Base-by-base conservation (phyloP, 345 rosid species). In the Heritiera fomes region DNA sequence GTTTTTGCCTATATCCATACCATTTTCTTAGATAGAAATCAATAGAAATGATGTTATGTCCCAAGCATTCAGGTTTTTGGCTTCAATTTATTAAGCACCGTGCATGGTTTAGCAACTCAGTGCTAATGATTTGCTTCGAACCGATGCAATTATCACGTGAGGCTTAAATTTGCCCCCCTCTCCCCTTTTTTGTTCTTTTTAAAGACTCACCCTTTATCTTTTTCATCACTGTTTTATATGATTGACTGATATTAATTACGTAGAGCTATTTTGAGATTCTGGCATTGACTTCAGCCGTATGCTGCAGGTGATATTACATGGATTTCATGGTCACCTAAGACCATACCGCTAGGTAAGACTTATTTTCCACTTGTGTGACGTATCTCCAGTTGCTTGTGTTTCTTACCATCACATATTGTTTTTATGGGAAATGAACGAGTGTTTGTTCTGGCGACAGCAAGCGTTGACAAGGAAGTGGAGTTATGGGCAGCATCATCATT, bases 381-480 rank as follows among this genome's bases (percentile, higher is more conserved):
- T 4, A n/a, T 58, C 61, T 55, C 40, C 18, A 40, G 59, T 6
- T 49, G 50, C 40, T 53, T 38, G 77, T 75, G 64, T 75, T 71
- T 81, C 71, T 78, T 52, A 13, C 13, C 67, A 67, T 68, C 43
- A n/a, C 78, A 20, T 88, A 82, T 23, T 86, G 68, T 1, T 82
- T 76, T 58, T 76, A 64, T 90, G 92, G 99, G 97, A 66, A 88
- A 85, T 67, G 80, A 77, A 32, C 75, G 77, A 74, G 87, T 55
- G 46, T 59, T 82, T 79, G 83, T 96, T 64, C 87, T 94, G 73
- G 99, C 91, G 9, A 90, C 98, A 6, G 82, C 97, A 67, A 85
- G 97, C 50, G 88, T 75, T 49, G 99, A 95, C 91, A 92, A 95
- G 87, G 93, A 93, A 83, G 96, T 95, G 78, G 93, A 92, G 88